Base-by-base conservation (phyloP, 306 rosid genomes). In the Acacia crassicarpa region DNA sequence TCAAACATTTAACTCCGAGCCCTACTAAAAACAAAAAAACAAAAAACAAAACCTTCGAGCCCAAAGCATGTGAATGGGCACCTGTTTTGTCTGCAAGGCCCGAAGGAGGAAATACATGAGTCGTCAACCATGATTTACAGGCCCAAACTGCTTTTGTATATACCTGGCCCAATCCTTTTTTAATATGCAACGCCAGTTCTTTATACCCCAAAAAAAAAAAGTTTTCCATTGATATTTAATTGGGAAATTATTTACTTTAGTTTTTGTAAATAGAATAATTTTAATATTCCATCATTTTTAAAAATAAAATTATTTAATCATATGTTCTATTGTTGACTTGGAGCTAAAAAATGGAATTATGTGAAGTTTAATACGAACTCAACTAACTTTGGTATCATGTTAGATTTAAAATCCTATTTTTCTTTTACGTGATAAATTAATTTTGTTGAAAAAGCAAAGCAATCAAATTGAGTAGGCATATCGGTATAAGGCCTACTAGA, bases 401-500 rank as follows among this genome's bases (percentile, higher is more conserved):
- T 27, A 13, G 40, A 12, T 25, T 62, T 62, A 30, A 62, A 62
- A 62, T 27, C 8, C 14, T 14, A 27, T 14, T 62, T 0, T 62
- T 27, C 8, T 30, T 4, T 15, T 14, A 30, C 30, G 2, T 5
- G 38, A 30, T 14, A 30, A 62, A 62, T 62, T 27, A 27, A 11
- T 4, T 4, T 4, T 25, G 1, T 1, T 10, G 8, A 61, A 25
- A 33, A 38, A 5, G 8, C 6, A 6, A 38, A 38, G 8, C 0
- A 38, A 38, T 1, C 8, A 5, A 38, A 5, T 6, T 6, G 8
- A 38, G 41, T 38, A 0, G 8, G 41, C 6, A 0, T 38, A 38
- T 0, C 1, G 0, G 7, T 35, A 0, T 5, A 35, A 35, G 40
- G 41, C 8, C 8, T 0, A 1, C 8, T 6, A 38, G 1, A 38